phyloP scores from a whole-genome alignment of 2,329 filamentous ascomycete genomes.

The Mariannaea elegans region DNA sequence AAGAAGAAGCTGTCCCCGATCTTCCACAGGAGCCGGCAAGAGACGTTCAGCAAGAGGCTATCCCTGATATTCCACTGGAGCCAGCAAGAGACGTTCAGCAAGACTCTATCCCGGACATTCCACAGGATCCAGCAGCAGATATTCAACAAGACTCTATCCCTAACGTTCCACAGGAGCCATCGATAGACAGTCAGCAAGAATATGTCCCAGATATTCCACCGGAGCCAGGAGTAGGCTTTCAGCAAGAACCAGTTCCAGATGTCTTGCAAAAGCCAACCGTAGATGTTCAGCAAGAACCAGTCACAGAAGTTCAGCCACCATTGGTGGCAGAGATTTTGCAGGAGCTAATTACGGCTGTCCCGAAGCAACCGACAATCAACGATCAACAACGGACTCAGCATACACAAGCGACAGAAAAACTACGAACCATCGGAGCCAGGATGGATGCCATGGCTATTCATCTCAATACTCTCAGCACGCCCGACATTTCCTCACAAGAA shows the following conservation, averaged over 20 bases:
- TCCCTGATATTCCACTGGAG: background rate
- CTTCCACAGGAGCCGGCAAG: background rate
- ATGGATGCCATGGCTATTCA: slow-evolving; percentile 14
- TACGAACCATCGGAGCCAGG: background rate
- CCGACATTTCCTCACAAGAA: background rate
- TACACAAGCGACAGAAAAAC: slow-evolving; percentile 10
- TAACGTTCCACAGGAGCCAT: too few relatives aligned
- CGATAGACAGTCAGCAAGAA: too few relatives aligned
- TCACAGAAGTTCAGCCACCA: background rate
- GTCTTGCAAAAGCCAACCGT: background rate
- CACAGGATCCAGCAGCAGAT: background rate
- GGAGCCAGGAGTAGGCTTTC: background rate
- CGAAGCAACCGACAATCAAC: background rate
- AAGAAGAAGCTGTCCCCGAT: background rate
- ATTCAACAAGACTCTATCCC: too few relatives aligned
- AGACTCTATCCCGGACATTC: too few relatives aligned
- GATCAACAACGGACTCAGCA: background rate
- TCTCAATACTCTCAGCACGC: slow-evolving; percentile 2
- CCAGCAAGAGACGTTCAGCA: background rate
- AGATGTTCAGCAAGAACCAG: background rate
- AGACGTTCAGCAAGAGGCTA: background rate
- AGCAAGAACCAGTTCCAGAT: background rate
- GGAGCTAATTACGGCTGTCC: too few relatives aligned
- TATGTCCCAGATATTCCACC: background rate
- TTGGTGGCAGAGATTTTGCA: too few relatives aligned